Base-by-base conservation (phyloP, 352 stramenopile genomes). In the Phytopythium mirpurense region DNA sequence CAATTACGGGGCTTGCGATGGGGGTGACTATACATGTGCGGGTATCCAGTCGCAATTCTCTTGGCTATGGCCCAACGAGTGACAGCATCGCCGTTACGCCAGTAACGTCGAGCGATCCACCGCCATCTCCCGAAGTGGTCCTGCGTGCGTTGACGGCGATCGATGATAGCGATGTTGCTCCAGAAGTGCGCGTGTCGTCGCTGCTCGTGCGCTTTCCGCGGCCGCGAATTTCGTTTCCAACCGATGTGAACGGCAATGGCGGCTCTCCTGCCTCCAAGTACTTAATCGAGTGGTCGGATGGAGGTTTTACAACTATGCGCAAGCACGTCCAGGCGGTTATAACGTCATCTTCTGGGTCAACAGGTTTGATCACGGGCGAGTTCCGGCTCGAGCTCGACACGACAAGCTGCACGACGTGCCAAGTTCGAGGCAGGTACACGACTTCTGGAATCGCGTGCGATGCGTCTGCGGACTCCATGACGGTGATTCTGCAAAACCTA, bases 271-370 rank as follows among this genome's bases (percentile, higher is more conserved):
- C 98, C 36, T 79, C 78, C 1, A 77, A 86, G 46, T 99, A 98
- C 59, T 64, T 98, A 10, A 73, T 99, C 10, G 96, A 99, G 54
- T 98, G 94, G 93, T 90, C 74, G 15, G 78, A 86, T n/a, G 65
- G 64, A 4, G 70, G 84, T 36, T 98, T 90, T 61, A 55, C 71
- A 0, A 65, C 56, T 14, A 94, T 83, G 43, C 44, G 72, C 1
- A 46, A 63, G 6, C 72, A 90, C 23, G 70, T 93, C 0, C 83
- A 96, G 45, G 70, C 71, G 11, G 65, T 97, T 43, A 56, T 55
- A 10, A 93, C 83, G 2, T 41, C 63, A 0, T 83, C 74, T 10
- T 72, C 74, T 0, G 58, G 59, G 8, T 60, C 54, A 6, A 47
- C 38, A 8, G 68, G 63, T 0, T 60, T 27, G 11, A 54, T 94